phyloP scores from a whole-genome alignment of 371 early-diverging fungal genomes.

The Zopfochytrium polystomum region DNA sequence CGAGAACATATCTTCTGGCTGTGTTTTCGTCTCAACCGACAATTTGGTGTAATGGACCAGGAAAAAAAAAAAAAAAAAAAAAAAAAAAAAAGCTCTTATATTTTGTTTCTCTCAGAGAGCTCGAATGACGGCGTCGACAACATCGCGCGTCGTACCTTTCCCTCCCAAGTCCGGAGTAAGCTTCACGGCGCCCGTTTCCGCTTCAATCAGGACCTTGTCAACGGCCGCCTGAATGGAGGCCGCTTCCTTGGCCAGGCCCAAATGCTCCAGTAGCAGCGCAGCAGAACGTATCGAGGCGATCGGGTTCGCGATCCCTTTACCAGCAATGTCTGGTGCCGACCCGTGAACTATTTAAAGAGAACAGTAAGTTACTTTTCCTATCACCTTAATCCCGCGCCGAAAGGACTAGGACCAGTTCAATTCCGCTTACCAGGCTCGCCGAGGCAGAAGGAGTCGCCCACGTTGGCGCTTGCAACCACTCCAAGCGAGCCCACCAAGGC shows the following conservation, averaged over 20 bases:
- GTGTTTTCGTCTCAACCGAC: too few species aligned
- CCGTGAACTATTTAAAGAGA: conserved; percentile 69
- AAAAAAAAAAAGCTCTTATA: too few species aligned
- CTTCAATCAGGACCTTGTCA: conserved; percentile 63
- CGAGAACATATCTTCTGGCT: too few species aligned
- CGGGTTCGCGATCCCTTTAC: conserved; percentile 92
- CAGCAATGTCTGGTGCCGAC: conserved; percentile 94
- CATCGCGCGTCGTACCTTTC: conserved; percentile 74
- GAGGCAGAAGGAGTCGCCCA: conserved; percentile 86
- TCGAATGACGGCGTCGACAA: conserved; percentile 83
- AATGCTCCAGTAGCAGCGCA: conserved; percentile 81
- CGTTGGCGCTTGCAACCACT: conserved; percentile 90
- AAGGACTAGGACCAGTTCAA: too few species aligned
- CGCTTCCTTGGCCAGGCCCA: conserved; percentile 72
- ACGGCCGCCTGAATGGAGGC: conserved; percentile 79
- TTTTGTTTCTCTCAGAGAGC: too few species aligned
- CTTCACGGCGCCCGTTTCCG: too few species aligned
- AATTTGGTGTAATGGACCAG: too few species aligned
- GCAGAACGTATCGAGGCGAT: conserved; percentile 90
- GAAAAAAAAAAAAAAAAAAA: too few species aligned
- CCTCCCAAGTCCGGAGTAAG: conserved; percentile 93
- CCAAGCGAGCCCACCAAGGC: conserved; percentile 92
- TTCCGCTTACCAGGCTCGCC: conserved; percentile 75
- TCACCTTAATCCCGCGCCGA: neutral
- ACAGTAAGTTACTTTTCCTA: neutral